Evolutionary conservation across 1,284 basidiomycete species (phyloP), one percentile per base, ranked within the genome.

Genomic region (Chalciporus sp.): DNA sequence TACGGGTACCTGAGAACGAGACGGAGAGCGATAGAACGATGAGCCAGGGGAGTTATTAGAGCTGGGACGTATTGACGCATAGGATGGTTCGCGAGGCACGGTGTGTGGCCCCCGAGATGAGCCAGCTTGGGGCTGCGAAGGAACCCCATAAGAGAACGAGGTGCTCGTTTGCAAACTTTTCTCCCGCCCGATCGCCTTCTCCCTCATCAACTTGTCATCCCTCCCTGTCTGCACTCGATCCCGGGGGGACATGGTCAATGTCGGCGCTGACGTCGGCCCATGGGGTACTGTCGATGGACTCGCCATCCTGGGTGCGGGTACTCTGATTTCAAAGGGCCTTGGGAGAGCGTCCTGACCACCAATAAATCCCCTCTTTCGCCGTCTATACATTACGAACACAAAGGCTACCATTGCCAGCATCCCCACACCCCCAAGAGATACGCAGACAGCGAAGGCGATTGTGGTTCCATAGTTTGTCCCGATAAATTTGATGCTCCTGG

Each of bases 261-360:
- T 41, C 6, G 56, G 52, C 4, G 26, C 2, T 26, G 53, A 45
- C 9, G 42, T 39, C 8, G 8, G 2, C 23, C 20, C 17, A 19
- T 16, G 45, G 42, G 27, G 46, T 12, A 27, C 6, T 6, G 23
- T 37, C 26, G 28, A 47, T 7, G 49, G 8, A 11, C 10, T 43
- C 12, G 49, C 45, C 35, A 14, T 20, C 19, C 31, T 55, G 16
- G 50, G 37, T 16, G 52, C 53, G 3, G 63, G 61, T 19, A 56
- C 51, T 1, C 11, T 33, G n/a, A 51, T 16, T n/a, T 56, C 57
- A 46, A 64, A 67, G 2, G 66, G 66, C 41, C 67, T 66, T 9
- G 68, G 67, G 20, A 52, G 53, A 16, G 61, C 61, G 19, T 71
- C 66, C 42, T 67, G 66, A 2, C 58, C 58, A 39, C 45, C 51